Evolutionary conservation across 345 rosid species (phyloP).

Genomic region (Salix arbutifolia): DNA sequence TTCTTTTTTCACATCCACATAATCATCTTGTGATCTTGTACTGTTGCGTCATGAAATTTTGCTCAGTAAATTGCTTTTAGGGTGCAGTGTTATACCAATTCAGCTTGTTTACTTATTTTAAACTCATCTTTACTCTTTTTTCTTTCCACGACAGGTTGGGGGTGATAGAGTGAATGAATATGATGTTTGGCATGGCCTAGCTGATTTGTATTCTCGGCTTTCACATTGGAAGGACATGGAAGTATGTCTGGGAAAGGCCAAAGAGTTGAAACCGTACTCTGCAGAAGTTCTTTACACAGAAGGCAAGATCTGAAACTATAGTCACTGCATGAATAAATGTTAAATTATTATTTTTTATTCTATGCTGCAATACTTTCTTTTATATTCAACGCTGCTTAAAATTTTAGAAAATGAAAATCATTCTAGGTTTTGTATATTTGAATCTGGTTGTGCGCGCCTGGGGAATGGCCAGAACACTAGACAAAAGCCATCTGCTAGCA

Average conservation of each 20-base stretch:
- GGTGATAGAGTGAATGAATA: slow-evolving; percentile 68
- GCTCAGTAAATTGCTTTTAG: neutral
- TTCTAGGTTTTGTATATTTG: neutral
- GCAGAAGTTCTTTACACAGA: slow-evolving; percentile 66
- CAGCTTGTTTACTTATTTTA: neutral
- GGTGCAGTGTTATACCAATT: neutral
- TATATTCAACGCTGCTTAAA: neutral
- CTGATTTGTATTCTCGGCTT: slow-evolving; percentile 73
- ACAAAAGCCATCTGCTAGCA: neutral
- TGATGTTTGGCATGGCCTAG: slow-evolving; percentile 93
- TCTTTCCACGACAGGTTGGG: slow-evolving; percentile 39
- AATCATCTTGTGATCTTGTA: neutral
- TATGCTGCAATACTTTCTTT: neutral
- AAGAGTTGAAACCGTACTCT: slow-evolving; percentile 68
- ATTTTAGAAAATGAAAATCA: neutral
- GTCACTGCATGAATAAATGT: neutral
- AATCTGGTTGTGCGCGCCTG: neutral
- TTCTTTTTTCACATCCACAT: neutral
- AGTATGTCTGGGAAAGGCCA: slow-evolving; percentile 70
- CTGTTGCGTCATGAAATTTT: neutral
- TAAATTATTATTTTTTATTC: neutral
- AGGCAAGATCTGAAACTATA: slow-evolving; percentile 50
- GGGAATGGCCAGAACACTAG: neutral
- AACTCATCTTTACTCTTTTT: neutral
- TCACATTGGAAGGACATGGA: slow-evolving; percentile 91